Evolutionary conservation across 1,284 basidiomycete species (phyloP).

Genomic region (Sparassis latifolia): DNA sequence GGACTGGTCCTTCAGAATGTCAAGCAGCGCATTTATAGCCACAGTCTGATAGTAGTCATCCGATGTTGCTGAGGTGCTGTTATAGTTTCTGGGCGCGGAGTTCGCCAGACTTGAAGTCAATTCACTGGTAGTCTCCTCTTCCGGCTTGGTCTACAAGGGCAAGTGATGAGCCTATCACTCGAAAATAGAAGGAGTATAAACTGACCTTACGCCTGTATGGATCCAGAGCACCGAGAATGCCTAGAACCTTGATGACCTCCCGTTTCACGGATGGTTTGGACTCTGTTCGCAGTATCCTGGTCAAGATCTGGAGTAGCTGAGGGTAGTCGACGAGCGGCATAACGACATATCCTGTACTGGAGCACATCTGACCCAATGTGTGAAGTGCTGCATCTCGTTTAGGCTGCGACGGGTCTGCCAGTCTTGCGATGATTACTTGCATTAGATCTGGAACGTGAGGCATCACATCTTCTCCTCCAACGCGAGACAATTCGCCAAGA

Average conservation of each 20-base stretch:
- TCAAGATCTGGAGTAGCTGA: slow-evolving; percentile 82
- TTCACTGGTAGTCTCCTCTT: slow-evolving; percentile 75
- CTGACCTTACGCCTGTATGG: slow-evolving; percentile 89
- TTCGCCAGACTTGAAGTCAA: slow-evolving; percentile 57
- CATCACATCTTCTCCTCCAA: slow-evolving; percentile 90
- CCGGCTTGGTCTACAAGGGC: slow-evolving; percentile 50
- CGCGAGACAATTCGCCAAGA: slow-evolving; percentile 89
- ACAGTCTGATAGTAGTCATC: slow-evolving; percentile 99
- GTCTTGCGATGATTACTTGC: slow-evolving; percentile 82
- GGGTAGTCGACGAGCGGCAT: slow-evolving; percentile 89
- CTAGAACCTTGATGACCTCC: slow-evolving; percentile 91
- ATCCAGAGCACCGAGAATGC: slow-evolving; percentile 96
- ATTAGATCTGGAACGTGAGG: slow-evolving; percentile 85
- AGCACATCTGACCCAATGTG: slow-evolving; percentile 92
- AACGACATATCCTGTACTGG: slow-evolving; percentile 94
- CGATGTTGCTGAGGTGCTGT: slow-evolving; percentile 43
- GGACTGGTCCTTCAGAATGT: slow-evolving; percentile 86
- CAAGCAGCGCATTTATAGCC: slow-evolving; percentile 86
- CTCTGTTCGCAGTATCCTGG: slow-evolving; percentile 85
- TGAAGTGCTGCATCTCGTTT: slow-evolving; percentile 94
- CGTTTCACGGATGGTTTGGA: slow-evolving; percentile 71
- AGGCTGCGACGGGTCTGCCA: slow-evolving; percentile 79
- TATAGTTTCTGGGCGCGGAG: slow-evolving; percentile 28
- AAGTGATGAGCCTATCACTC: not conserved
- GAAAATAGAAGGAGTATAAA: not conserved